A percentile compares a stretch with the other conserved stretches of the same genome.
These are phyloP conservation scores for Mucor sp. DNA, from an alignment of 371 early-diverging fungal genomes.

Conservation along the genomic window DNA sequence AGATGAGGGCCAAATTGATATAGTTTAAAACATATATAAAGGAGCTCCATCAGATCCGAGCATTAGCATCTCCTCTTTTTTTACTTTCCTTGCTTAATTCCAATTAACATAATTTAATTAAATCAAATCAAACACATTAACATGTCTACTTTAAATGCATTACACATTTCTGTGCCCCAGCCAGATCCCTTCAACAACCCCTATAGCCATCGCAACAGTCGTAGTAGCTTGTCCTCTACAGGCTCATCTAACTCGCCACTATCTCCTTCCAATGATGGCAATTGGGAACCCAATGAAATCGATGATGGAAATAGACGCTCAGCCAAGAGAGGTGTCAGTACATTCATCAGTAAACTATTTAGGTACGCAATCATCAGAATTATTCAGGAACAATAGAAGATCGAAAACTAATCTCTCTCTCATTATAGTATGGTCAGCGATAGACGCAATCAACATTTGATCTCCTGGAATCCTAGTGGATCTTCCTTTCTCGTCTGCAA, in stretches of 20 bases:
- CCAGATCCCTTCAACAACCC: background rate
- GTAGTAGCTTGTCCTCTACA: conserved; percentile 7
- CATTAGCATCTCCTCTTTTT: background rate
- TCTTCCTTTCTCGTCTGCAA: conserved; percentile 88
- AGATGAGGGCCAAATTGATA: background rate
- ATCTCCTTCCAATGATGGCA: conserved; percentile 4
- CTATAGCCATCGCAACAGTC: conserved; percentile 6
- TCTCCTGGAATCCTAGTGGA: conserved; percentile 82
- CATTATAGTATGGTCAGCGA: conserved; percentile 77
- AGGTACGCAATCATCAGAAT: conserved; percentile 11
- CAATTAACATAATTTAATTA: background rate
- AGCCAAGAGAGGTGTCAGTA: conserved; percentile 20
- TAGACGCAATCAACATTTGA: conserved; percentile 68
- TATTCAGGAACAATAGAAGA: background rate
- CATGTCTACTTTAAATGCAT: conserved; percentile 5
- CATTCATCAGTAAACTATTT: conserved; percentile 26
- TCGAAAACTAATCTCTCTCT: background rate
- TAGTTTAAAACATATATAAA: background rate
- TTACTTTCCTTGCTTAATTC: background rate
- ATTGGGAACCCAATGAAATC: conserved; percentile 27
- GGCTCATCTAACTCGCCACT: conserved; percentile 7
- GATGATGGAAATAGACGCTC: conserved; percentile 4
- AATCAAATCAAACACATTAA: background rate
- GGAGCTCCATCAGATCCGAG: background rate
- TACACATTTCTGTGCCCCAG: conserved; percentile 11